Conservation (phyloP, 192 early-diverging fungal genomes). For the Phycomyces blakesleeanus region DNA sequence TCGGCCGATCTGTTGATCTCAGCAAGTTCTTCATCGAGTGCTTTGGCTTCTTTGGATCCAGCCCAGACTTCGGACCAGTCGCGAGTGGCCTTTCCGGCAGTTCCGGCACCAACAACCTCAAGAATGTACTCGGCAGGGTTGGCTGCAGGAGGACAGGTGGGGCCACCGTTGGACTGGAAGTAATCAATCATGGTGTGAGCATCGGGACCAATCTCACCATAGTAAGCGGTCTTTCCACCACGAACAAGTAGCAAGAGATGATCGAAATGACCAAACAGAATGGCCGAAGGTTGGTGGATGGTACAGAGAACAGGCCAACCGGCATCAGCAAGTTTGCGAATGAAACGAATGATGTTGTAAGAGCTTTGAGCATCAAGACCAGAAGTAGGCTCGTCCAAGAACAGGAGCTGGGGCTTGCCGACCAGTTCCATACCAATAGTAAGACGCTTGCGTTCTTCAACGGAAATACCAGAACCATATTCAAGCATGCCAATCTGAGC, state of each 20-base stretch:
- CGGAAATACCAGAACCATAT: constrained; percentile 65
- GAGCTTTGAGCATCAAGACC: constrained; percentile 84
- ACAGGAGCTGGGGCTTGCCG: constrained; percentile 72
- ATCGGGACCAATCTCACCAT: constrained; percentile 74
- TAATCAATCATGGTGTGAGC: constrained; percentile 62
- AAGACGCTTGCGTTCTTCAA: constrained; percentile 80
- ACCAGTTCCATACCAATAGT: constrained; percentile 84
- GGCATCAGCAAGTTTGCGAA: constrained; percentile 60
- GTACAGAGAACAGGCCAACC: constrained; percentile 74
- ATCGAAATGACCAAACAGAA: constrained; percentile 84
- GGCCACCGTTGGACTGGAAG: constrained; percentile 73
- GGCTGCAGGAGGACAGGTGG: constrained; percentile 55
- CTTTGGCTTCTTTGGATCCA: constrained; percentile 45
- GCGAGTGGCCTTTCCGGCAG: constrained; percentile 43
- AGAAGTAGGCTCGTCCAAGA: constrained; percentile 70
- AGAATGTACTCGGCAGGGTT: constrained; percentile 88
- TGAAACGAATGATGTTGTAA: constrained; percentile 70
- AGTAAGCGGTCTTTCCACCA: constrained; percentile 77
- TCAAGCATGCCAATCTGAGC: constrained; percentile 48
- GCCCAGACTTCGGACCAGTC: constrained; percentile 78
- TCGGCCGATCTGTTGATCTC: constrained; percentile 40
- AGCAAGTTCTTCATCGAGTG: constrained; percentile 47
- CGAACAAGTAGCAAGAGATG: constrained; percentile 74
- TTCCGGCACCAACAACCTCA: constrained; percentile 72
- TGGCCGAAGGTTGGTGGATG: constrained; percentile 83